These are phyloP conservation scores for Diaporthe capsici DNA, from an alignment of 2,329 filamentous ascomycete genomes.

Conservation along the genomic window DNA sequence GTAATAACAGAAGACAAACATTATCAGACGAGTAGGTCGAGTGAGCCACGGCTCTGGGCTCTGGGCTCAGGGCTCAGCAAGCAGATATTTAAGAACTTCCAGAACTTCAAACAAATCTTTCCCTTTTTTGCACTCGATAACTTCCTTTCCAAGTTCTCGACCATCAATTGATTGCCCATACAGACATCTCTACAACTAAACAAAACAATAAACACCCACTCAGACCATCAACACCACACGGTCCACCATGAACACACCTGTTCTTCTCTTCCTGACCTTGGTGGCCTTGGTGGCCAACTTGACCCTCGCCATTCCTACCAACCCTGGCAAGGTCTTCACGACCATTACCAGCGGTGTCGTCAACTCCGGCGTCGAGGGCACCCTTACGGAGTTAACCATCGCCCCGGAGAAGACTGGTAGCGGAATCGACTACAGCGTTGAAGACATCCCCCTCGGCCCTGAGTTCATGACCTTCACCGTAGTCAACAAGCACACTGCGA, in stretches of 20 bases:
- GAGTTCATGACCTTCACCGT: conserved; percentile 38
- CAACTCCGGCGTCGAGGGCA: not conserved
- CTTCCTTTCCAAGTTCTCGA: no score
- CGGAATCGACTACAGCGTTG: not conserved
- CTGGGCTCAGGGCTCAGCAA: not conserved
- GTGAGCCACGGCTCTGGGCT: no score
- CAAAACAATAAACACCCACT: not conserved
- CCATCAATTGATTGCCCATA: not conserved
- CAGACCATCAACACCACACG: not conserved
- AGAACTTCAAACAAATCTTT: not conserved
- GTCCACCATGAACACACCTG: not conserved
- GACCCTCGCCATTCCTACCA: not conserved
- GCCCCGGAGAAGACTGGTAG: conserved; percentile 4
- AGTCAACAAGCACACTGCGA: conserved; percentile 37
- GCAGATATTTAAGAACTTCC: not conserved
- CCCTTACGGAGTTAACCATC: not conserved
- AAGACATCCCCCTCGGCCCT: not conserved
- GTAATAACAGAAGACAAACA: not conserved
- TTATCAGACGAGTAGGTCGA: no score
- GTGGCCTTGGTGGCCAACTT: not conserved
- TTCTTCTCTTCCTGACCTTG: not conserved
- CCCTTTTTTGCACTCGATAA: not conserved
- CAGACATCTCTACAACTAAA: no score
- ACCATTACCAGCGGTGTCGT: not conserved
- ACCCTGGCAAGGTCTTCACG: not conserved